phyloP scores from a whole-genome alignment of 2,329 filamentous ascomycete genomes.

The Graphilbum sp. region DNA sequence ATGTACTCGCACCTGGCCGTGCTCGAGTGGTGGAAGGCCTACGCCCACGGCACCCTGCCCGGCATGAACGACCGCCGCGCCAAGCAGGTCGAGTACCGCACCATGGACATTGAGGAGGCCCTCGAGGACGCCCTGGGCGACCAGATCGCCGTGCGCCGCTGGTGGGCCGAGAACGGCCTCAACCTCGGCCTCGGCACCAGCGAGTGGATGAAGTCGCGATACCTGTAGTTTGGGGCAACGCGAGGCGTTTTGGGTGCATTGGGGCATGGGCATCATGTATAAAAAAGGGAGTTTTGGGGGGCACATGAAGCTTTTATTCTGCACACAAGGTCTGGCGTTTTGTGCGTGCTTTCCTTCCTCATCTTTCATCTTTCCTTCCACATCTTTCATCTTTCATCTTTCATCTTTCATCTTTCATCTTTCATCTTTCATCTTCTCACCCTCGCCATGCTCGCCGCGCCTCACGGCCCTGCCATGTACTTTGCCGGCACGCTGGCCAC shows the following conservation, averaged over 20 bases:
- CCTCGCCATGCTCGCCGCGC: background rate
- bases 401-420: background rate
- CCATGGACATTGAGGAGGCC: conserved; percentile 88
- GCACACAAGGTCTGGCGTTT: too few relatives aligned
- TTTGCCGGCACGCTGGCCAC: conserved; percentile 41
- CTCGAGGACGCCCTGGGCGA: conserved; percentile 71
- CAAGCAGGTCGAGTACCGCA: conserved; percentile 77
- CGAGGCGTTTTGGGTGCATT: background rate
- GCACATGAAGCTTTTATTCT: too few relatives aligned
- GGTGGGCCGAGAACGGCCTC: conserved; percentile 78
- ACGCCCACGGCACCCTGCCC: conserved; percentile 37
- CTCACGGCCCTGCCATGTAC: conserved; percentile 4
- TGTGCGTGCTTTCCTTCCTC: too few relatives aligned
- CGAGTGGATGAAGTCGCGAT: conserved; percentile 77
- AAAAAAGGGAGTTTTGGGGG: too few relatives aligned
- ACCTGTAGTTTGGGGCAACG: conserved; percentile 42
- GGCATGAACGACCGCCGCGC: conserved; percentile 39
- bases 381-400: background rate
- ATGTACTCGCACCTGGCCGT: conserved; percentile 73
- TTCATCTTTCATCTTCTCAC: background rate
- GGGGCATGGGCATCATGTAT: background rate
- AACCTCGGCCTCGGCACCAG: conserved; percentile 69
- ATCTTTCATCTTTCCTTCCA: background rate
- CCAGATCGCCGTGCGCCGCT: conserved; percentile 54
- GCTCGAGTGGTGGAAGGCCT: conserved; percentile 81